These are phyloP conservation scores for Metarhizium guizhouense DNA, from an alignment of 2,329 filamentous ascomycete species.

Conservation along the genomic window DNA sequence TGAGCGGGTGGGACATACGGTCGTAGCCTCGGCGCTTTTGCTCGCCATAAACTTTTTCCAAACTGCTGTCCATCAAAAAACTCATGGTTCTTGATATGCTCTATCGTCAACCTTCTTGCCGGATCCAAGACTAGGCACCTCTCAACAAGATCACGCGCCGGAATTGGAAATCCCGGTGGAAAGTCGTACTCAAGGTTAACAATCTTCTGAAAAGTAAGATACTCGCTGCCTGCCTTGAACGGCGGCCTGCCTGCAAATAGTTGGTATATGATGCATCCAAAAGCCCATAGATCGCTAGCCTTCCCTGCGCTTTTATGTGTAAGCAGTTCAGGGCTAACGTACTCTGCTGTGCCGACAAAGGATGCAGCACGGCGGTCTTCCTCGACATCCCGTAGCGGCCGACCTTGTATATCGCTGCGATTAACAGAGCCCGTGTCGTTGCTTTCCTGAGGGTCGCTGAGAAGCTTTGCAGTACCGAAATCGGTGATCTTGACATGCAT, in stretches of 20 bases:
- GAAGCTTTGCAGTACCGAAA: slow-evolving; percentile 94
- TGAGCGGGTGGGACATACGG: slow-evolving; percentile 70
- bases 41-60: slow-evolving; percentile 79
- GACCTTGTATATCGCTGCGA: slow-evolving; percentile 25
- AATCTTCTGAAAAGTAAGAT: slow-evolving; percentile 97
- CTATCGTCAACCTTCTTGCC: slow-evolving; percentile 71
- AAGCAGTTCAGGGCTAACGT: slow-evolving; percentile 93
- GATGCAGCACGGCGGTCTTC: slow-evolving; percentile 76
- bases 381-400: slow-evolving; percentile 27
- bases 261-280: slow-evolving; percentile 96
- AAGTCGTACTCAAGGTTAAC: slow-evolving; percentile 92
- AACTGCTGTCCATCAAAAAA: slow-evolving; percentile 87
- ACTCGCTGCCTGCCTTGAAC: slow-evolving; percentile 94
- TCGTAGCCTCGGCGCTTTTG: slow-evolving; percentile 79
- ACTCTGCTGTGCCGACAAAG: slow-evolving; percentile 96
- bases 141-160: slow-evolving; percentile 84
- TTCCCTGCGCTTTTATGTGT: slow-evolving; percentile 97
- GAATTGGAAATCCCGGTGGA: slow-evolving; percentile 74
- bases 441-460: slow-evolving; percentile 36
- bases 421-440: slow-evolving; percentile 32
- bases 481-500: slow-evolving; percentile 99
- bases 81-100: slow-evolving; percentile 93
- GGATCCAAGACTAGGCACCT: slow-evolving; percentile 86
- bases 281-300: slow-evolving; percentile 95
- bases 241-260: slow-evolving; percentile 90